These are phyloP conservation scores for Cladosporium sp. DNA, from an alignment of 2,329 filamentous ascomycete species.

Conservation along the genomic window DNA sequence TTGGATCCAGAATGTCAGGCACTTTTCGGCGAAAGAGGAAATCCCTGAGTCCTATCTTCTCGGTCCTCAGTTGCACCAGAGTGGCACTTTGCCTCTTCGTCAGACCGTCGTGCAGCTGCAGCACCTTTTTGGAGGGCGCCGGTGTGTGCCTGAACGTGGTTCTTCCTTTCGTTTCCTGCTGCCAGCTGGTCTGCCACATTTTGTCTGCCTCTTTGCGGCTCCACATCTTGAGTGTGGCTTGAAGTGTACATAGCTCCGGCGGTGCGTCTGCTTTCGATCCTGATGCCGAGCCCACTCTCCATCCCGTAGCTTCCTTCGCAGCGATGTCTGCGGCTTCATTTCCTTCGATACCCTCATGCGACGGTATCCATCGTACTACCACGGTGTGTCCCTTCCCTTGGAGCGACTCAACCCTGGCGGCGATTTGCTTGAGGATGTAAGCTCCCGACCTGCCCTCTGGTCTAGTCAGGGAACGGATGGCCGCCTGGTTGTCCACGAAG, in stretches of 20 bases:
- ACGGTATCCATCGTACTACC: not conserved
- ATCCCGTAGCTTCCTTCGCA: not conserved
- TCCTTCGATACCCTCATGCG: not conserved
- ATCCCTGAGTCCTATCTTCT: conserved; percentile 16
- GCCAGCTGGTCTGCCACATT: not conserved
- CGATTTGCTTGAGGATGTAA: not conserved
- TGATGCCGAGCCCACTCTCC: not conserved
- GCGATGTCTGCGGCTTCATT: not conserved
- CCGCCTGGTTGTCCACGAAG: not conserved
- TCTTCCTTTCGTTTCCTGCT: not conserved
- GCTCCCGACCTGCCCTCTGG: not conserved
- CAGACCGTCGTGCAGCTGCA: conserved; percentile 1
- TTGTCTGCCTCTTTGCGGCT: not conserved
- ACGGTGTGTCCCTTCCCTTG: not conserved
- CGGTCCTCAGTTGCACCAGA: conserved; percentile 15
- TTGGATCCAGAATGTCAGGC: conserved; percentile 12
- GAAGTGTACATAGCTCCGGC: not conserved
- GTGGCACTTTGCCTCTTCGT: conserved; percentile 14
- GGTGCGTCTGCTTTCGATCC: not conserved
- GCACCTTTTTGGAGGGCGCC: not conserved
- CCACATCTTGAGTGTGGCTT: not conserved
- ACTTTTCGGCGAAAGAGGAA: conserved; percentile 14
- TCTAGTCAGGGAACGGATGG: not conserved
- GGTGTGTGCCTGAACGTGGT: not conserved
- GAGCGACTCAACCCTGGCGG: not conserved